These are phyloP conservation scores for Noccaea caerulescens DNA, from an alignment of 345 rosid species.

Conservation along the genomic window DNA sequence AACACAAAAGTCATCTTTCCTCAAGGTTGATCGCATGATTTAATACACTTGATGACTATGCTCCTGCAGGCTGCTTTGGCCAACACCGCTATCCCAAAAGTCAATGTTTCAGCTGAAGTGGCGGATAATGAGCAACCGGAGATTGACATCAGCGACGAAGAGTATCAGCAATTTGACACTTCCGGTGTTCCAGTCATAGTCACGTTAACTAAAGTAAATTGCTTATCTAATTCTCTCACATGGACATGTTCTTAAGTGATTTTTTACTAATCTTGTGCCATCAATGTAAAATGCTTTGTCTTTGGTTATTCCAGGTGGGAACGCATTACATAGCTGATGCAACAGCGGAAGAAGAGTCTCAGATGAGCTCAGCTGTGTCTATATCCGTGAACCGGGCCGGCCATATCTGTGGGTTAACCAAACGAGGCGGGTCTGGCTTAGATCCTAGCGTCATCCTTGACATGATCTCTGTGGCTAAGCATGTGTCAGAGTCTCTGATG, in stretches of 20 bases:
- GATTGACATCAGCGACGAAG: constrained; percentile 93
- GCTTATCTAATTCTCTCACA: constrained; percentile 3
- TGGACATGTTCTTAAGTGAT: not conserved
- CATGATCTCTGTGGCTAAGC: constrained; percentile 84
- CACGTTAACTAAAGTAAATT: constrained; percentile 74
- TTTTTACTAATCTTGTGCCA: not conserved
- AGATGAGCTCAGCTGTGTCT: constrained; percentile 90
- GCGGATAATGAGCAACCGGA: constrained; percentile 80
- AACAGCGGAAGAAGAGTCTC: constrained; percentile 91
- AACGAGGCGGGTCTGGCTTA: constrained; percentile 82
- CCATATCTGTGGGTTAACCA: constrained; percentile 75
- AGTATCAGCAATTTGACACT: constrained; percentile 83
- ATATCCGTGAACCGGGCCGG: constrained; percentile 72
- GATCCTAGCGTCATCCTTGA: constrained; percentile 84
- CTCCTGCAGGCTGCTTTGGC: constrained; percentile 83
- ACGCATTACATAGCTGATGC: constrained; percentile 81
- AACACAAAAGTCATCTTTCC: not conserved
- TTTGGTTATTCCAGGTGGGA: constrained; percentile 58
- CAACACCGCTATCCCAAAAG: constrained; percentile 88
- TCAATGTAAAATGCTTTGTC: not conserved
- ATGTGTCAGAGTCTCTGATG: constrained; percentile 62
- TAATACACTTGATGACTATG: constrained; percentile 19
- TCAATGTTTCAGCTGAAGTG: constrained; percentile 58
- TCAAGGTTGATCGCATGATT: constrained; percentile 7
- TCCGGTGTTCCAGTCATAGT: constrained; percentile 72